These are phyloP conservation scores for Aspergillus nidulans DNA, from an alignment of 495 filamentous ascomycete genomes.

Conservation along the genomic window DNA sequence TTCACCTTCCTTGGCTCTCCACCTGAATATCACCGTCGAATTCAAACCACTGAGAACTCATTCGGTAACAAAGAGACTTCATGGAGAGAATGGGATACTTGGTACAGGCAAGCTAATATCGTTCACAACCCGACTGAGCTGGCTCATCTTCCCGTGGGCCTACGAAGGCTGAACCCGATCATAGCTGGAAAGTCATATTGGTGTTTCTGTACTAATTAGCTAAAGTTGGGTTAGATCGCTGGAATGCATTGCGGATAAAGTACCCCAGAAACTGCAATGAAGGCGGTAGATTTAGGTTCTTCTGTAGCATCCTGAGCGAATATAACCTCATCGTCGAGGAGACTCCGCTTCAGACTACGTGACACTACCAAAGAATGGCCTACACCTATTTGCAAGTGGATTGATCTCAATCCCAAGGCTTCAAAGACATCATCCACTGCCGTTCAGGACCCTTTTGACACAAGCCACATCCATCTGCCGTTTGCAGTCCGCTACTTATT, in stretches of 20 bases:
- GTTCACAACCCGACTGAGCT: constrained; percentile 38
- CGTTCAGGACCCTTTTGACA: constrained; percentile 29
- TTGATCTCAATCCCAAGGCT: constrained; percentile 36
- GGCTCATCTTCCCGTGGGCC: constrained; percentile 42
- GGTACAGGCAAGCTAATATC: constrained; percentile 73
- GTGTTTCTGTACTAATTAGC: constrained; percentile 34
- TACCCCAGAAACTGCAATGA: constrained; percentile 17
- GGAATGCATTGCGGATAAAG: constrained; percentile 39
- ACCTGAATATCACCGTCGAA: constrained; percentile 59
- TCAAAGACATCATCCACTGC: constrained; percentile 19
- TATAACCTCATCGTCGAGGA: constrained; percentile 60
- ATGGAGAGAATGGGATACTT: constrained; percentile 68
- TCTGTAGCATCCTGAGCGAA: constrained; percentile 59
- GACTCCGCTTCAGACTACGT: constrained; percentile 21
- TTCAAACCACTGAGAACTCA: constrained; percentile 31
- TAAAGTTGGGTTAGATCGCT: constrained; percentile 24
- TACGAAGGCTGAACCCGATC: constrained; percentile 52
- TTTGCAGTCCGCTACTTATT: constrained; percentile 85
- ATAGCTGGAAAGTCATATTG: constrained; percentile 88
- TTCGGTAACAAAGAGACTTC: constrained; percentile 35
- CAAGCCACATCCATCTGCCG: constrained; percentile 46
- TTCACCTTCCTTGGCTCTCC: constrained; percentile 61
- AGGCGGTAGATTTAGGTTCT: constrained; percentile 37
- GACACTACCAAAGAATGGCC: constrained; percentile 15
- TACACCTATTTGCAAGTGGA: constrained; percentile 50